Evolutionary conservation across 306 rosid species (phyloP).

Genomic region (Quercus cerris): DNA sequence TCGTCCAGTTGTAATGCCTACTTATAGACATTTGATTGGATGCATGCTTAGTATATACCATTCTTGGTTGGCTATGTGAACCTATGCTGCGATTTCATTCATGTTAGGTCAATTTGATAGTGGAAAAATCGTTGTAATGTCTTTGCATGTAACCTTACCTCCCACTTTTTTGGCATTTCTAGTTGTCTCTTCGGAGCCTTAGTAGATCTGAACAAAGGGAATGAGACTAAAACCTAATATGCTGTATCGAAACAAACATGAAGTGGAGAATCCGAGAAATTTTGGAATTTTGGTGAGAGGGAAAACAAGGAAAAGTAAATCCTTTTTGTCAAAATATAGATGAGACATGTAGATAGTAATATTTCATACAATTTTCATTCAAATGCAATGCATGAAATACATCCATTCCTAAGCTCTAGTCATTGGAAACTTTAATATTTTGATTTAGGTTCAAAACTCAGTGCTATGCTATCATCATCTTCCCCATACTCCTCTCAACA

Average conservation of each 20-base stretch:
- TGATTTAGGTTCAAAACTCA: no score
- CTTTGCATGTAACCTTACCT: background rate
- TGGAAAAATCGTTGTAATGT: background rate
- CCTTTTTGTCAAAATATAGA: background rate
- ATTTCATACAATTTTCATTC: no score
- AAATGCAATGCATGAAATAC: no score
- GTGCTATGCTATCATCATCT: no score
- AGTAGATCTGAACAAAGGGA: background rate
- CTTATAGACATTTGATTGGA: background rate
- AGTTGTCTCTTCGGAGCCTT: no score
- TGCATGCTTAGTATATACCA: background rate
- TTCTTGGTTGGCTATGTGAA: background rate
- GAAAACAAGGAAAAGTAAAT: background rate
- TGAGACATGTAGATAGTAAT: no score
- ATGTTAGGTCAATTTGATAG: background rate
- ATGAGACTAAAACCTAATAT: background rate
- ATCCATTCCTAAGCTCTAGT: no score
- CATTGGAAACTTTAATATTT: no score
- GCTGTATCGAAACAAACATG: background rate
- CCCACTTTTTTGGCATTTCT: background rate
- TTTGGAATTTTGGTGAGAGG: background rate
- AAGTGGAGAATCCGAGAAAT: background rate
- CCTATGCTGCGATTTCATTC: background rate
- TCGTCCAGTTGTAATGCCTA: background rate
- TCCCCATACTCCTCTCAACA: no score